Conservation (phyloP, 306 rosid genomes). For the Oxytropis ochrocephala region DNA sequence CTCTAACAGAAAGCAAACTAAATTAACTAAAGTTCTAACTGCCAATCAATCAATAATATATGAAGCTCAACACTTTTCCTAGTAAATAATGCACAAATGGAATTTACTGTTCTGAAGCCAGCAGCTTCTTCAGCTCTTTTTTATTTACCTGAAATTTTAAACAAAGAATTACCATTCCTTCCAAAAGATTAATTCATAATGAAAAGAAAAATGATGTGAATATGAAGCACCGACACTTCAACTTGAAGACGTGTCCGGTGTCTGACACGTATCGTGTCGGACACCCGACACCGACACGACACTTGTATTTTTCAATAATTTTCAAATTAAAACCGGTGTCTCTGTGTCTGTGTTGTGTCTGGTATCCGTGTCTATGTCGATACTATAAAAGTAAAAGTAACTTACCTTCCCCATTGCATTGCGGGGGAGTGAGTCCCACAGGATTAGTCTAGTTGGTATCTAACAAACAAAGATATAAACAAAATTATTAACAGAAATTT, state of each 20-base stretch:
- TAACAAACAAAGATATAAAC: constrained; percentile 32
- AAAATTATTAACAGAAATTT: not conserved
- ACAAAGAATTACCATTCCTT: not conserved
- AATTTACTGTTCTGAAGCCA: constrained; percentile 36
- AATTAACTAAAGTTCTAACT: too few species aligned
- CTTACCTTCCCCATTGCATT: constrained; percentile 98
- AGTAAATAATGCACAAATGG: not conserved
- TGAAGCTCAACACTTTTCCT: not conserved
- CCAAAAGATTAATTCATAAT: not conserved
- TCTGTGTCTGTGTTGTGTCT: too few species aligned
- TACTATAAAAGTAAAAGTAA: too few species aligned
- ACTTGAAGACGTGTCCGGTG: too few species aligned
- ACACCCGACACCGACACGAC: too few species aligned
- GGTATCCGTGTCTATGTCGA: too few species aligned
- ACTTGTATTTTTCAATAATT: too few species aligned
- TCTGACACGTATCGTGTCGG: too few species aligned
- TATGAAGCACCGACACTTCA: too few species aligned
- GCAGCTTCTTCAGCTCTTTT: constrained; percentile 68
- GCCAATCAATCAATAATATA: too few species aligned
- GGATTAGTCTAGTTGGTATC: constrained; percentile 59
- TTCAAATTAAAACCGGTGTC: too few species aligned
- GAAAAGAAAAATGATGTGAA: not conserved
- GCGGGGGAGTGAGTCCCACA: constrained; percentile 79
- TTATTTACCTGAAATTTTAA: constrained; percentile 68
- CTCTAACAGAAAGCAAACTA: too few species aligned